Base-by-base conservation (phyloP, 768 basidiomycete species). In the Pulveroboletus ravenelii region DNA sequence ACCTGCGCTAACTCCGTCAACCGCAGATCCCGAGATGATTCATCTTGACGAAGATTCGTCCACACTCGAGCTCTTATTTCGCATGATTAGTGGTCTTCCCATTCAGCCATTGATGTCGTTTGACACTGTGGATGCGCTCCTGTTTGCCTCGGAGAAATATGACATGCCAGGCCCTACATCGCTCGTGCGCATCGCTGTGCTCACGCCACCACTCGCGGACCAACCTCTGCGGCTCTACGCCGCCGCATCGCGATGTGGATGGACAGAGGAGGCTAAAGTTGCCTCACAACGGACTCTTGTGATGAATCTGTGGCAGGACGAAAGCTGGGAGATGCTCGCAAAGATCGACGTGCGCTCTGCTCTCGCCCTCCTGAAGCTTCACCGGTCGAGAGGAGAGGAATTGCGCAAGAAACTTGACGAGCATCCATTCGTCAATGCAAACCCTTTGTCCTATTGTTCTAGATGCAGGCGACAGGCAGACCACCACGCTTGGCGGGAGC, bases 91-190 rank as follows among this genome's bases (percentile, higher is more conserved):
- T 43, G 84, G 84, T 9, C 71, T 83, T 10, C 70, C 80, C 0
- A 72, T 85, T 14, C 68, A 74, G 13, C 62, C 67, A 4, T 65
- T 82, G 23, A 68, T 70, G 34, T 76, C 77, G 1, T 80, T 77
- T 60, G 81, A 83, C 55, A 52, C 65, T 30, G 66, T 85, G 46
- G 83, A 86, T 48, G 64, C 73, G 4, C 58, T 86, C n/a, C 66
- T 85, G 12, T 80, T 75, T 47, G 80, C 81, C 0, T 78, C 82
- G 0, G 82, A 86, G 59, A 84, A 84, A 59, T 86, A 85, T 62
- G 84, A 85, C 32, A 85, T 84, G 79, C 76, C 78, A 0, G 84
- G 84, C 0, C 81, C 83, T 2, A 69, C 73, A 51, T 82, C 80
- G 6, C 76, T 84, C 55, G 65, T 84, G 44, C 80, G 81, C 35